Percentiles rank a stretch among this genome's conserved stretches.
Conservation (phyloP, 2,329 filamentous ascomycete species). For the Ceratocystis destructans region DNA sequence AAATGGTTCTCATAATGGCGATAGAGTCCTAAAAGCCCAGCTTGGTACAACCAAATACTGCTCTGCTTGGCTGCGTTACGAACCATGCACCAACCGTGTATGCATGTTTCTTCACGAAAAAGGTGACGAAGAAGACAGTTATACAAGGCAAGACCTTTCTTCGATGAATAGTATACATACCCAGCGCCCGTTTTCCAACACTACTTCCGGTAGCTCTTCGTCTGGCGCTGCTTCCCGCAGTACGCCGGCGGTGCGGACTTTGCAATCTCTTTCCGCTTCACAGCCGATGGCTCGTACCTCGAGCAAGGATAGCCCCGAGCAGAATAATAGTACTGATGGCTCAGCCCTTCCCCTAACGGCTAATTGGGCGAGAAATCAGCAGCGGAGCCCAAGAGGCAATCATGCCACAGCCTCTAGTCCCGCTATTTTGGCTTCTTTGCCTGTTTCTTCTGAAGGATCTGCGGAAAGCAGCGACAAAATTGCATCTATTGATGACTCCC, state of each 20-base stretch:
- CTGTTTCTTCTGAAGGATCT: conserved; percentile 30
- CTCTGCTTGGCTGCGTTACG: conserved; percentile 87
- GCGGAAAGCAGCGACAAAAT: conserved; percentile 35
- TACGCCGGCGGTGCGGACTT: conserved; percentile 1
- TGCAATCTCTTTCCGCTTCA: conserved; percentile 27
- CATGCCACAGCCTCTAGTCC: conserved; percentile 75
- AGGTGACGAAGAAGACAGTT: conserved; percentile 95
- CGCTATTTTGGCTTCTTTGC: conserved; percentile 48
- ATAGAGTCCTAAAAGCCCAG: conserved; percentile 65
- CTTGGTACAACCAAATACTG: conserved; percentile 95
- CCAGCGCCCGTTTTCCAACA: conserved; percentile 48
- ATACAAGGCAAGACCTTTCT: conserved; percentile 84
- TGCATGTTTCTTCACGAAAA: conserved; percentile 98
- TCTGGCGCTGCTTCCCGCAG: conserved; percentile 2
- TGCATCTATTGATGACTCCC: conserved; percentile 26
- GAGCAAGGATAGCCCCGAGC: conserved; percentile 64
- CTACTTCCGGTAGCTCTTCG: conserved; percentile 31
- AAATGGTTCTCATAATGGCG: conserved; percentile 82
- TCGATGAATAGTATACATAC: conserved; percentile 85
- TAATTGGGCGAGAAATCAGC: conserved; percentile 67
- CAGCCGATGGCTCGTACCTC: conserved; percentile 60
- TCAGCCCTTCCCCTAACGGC: conserved; percentile 88
- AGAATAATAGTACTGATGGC: conserved; percentile 50
- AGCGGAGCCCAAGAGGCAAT: conserved; percentile 57
- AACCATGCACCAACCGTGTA: conserved; percentile 85